phyloP scores from a whole-genome alignment of 1,139 yeast species.

The Yamadazyma kanchanaburiensis region DNA sequence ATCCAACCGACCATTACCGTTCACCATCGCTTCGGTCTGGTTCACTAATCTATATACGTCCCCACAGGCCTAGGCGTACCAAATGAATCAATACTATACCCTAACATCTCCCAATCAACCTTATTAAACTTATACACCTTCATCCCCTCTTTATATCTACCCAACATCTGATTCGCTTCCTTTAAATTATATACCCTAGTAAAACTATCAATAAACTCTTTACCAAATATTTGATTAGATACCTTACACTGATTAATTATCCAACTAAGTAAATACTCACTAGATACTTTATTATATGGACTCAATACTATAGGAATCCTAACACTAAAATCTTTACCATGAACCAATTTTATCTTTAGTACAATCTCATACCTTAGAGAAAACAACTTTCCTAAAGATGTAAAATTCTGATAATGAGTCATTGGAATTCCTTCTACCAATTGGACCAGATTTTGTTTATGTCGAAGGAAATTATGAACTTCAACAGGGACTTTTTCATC shows the following conservation, averaged over 20 bases:
- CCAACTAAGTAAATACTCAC: conserved; percentile 45
- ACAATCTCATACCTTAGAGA: conserved; percentile 51
- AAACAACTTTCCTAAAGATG: conserved; percentile 50
- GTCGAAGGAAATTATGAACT: conserved; percentile 12
- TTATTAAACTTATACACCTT: conserved; percentile 27
- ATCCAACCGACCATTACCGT: no score
- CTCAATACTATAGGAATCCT: conserved; percentile 52
- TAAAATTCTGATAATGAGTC: conserved; percentile 45
- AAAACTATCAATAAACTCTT: conserved; percentile 22
- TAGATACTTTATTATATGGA: conserved; percentile 47
- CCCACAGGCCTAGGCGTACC: conserved; percentile 23
- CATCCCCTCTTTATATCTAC: conserved; percentile 25
- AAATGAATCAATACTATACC: conserved; percentile 31
- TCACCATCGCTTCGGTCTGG: no score
- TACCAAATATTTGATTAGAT: conserved; percentile 37
- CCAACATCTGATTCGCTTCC: conserved; percentile 20
- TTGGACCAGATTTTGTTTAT: conserved; percentile 10
- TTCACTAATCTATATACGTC: conserved; percentile 29
- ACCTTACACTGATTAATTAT: conserved; percentile 51
- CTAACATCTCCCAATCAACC: conserved; percentile 37
- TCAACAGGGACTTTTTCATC: conserved; percentile 8
- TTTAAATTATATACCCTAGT: conserved; percentile 19
- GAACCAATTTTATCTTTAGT: conserved; percentile 46
- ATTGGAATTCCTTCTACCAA: conserved; percentile 41
- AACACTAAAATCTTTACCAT: conserved; percentile 48